phyloP scores from a whole-genome alignment of 2,329 filamentous ascomycete genomes.

The Acarospora socialis region DNA sequence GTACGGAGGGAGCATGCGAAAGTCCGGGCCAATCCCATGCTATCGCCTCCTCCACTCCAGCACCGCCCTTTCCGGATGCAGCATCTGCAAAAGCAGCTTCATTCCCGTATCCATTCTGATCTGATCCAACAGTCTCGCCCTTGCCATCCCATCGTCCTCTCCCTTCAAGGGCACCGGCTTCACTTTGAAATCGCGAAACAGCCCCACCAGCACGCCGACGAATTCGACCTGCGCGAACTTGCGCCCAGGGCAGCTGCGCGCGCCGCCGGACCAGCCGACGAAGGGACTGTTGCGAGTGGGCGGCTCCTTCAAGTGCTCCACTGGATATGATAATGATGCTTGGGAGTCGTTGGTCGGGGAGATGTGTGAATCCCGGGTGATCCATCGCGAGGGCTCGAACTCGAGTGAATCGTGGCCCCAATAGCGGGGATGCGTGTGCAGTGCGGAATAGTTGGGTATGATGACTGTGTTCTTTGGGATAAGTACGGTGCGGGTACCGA shows the following conservation, averaged over 20 bases:
- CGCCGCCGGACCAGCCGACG: conserved; percentile 5
- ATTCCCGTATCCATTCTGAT: conserved; percentile 3
- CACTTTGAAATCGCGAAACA: conserved; percentile 4
- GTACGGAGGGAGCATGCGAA: too few species aligned
- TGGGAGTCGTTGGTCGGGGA: neutral
- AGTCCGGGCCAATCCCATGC: too few species aligned
- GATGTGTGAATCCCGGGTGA: too few species aligned
- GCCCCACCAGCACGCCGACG: conserved; percentile 5
- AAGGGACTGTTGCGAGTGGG: conserved; percentile 5
- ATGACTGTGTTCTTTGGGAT: conserved; percentile 3
- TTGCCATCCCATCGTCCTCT: conserved; percentile 3
- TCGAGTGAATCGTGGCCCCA: conserved; percentile 1
- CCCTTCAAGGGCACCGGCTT: conserved; percentile 5
- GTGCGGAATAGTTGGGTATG: neutral
- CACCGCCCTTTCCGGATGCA: conserved; percentile 3
- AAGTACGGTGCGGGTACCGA: neutral
- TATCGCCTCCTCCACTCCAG: conserved; percentile 2
- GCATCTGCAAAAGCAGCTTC: conserved; percentile 3
- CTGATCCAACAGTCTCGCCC: conserved; percentile 6
- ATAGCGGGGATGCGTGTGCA: conserved; percentile 6
- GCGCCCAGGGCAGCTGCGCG: conserved; percentile 1
- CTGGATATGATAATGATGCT: conserved; percentile 2
- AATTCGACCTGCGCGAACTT: conserved; percentile 6
- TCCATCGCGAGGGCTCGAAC: conserved; percentile 4
- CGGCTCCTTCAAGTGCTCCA: conserved; percentile 6